Evolutionary conservation across 192 early-diverging fungal species (phyloP).

Genomic region (Coemansia aciculifera): DNA sequence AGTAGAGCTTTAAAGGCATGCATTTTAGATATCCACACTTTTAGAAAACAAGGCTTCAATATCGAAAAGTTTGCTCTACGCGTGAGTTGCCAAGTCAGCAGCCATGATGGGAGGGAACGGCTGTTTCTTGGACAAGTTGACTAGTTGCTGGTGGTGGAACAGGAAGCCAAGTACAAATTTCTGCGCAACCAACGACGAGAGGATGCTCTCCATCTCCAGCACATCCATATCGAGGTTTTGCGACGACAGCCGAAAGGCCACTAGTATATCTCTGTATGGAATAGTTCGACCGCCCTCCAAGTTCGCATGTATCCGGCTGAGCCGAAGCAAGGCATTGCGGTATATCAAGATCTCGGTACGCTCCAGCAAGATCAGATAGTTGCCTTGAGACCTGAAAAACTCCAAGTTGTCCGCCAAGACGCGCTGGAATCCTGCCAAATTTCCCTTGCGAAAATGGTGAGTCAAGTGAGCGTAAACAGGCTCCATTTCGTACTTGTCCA

Average conservation of each 20-base stretch:
- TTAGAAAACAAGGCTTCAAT: too few relatives aligned
- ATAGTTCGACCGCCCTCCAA: conserved; percentile 13
- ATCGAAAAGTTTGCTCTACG: not conserved
- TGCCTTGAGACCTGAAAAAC: conserved; percentile 48
- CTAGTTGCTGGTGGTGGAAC: conserved; percentile 47
- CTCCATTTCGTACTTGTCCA: conserved; percentile 48
- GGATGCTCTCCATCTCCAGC: conserved; percentile 46
- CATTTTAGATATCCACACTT: too few relatives aligned
- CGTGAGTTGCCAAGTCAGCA: not conserved
- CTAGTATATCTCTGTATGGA: conserved; percentile 36
- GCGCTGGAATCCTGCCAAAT: conserved; percentile 40
- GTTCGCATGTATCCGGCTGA: conserved; percentile 1
- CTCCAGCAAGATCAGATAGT: conserved; percentile 45
- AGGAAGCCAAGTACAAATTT: conserved; percentile 39
- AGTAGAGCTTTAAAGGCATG: not conserved
- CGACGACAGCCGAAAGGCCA: conserved; percentile 31
- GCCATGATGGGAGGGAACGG: conserved; percentile 35
- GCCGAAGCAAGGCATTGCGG: conserved; percentile 26
- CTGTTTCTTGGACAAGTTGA: conserved; percentile 34
- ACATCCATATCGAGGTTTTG: conserved; percentile 35
- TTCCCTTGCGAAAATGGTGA: conserved; percentile 32
- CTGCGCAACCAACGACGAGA: conserved; percentile 46
- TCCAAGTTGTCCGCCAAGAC: conserved; percentile 38
- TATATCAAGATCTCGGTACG: conserved; percentile 48
- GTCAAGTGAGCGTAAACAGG: conserved; percentile 30